Percentiles rank a stretch among this genome's conserved stretches.
These are phyloP conservation scores for Termitomyces sp. DNA, from an alignment of 768 basidiomycete genomes.

Conservation along the genomic window DNA sequence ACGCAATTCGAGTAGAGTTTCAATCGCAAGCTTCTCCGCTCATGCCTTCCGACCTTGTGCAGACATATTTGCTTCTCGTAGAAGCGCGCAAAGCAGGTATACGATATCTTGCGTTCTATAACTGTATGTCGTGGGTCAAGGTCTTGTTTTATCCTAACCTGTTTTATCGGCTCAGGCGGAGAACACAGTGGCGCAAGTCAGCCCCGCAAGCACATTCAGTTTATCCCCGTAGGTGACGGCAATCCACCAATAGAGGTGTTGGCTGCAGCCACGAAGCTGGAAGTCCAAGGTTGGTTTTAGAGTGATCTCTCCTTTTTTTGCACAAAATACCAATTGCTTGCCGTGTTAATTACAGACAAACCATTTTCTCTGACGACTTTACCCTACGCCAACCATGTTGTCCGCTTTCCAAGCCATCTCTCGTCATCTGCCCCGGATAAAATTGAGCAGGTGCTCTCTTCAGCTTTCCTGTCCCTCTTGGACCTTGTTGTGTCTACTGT, in stretches of 20 bases:
- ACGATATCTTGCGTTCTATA: slow-evolving; percentile 81
- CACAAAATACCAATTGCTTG: neutral
- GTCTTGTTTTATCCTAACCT: neutral
- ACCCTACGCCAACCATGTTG: slow-evolving; percentile 79
- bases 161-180: slow-evolving; percentile 44
- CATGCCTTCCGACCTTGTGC: slow-evolving; percentile 71
- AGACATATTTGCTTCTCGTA: slow-evolving; percentile 66
- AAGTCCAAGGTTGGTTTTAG: slow-evolving; percentile 53
- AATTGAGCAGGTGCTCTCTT: slow-evolving; percentile 47
- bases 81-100: slow-evolving; percentile 60
- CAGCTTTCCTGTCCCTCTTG: slow-evolving; percentile 65
- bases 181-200: slow-evolving; percentile 84
- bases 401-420: slow-evolving; percentile 47
- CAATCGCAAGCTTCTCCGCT: slow-evolving; percentile 77
- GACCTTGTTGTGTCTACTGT: slow-evolving; percentile 74
- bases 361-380: slow-evolving; percentile 66
- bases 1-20: slow-evolving; percentile 45
- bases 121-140: slow-evolving; percentile 46
- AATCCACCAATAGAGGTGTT: slow-evolving; percentile 78
- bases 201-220: slow-evolving; percentile 87
- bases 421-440: slow-evolving; percentile 32
- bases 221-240: slow-evolving; percentile 58
- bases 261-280: slow-evolving; percentile 50
- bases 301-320: slow-evolving; percentile 4
- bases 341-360: slow-evolving; percentile 42